These are phyloP conservation scores for Ustilago nuda DNA, from an alignment of 1,284 basidiomycete genomes.

Conservation along the genomic window DNA sequence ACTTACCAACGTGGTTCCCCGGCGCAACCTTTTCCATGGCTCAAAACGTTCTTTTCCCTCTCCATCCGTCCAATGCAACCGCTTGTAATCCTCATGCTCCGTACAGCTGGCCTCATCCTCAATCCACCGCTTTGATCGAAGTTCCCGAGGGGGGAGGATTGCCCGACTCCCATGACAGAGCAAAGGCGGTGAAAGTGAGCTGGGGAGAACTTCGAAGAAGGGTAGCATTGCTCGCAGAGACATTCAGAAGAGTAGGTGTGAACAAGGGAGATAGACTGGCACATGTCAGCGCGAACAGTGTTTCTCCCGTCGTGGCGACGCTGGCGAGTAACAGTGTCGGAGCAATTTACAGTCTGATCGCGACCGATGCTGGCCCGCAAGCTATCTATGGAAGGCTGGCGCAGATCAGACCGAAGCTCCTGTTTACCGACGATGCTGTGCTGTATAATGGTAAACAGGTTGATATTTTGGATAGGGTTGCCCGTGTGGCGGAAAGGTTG, in stretches of 20 bases:
- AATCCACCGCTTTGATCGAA: constrained; percentile 31
- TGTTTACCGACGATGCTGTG: constrained; percentile 69
- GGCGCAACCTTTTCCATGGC: constrained; percentile 47
- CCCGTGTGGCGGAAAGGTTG: constrained; percentile 54
- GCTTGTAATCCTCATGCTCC: constrained; percentile 46
- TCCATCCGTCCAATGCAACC: constrained; percentile 49
- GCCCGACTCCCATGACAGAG: constrained; percentile 10
- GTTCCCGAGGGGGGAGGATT: constrained; percentile 49
- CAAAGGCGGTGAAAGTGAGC: constrained; percentile 24
- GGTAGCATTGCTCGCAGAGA: constrained; percentile 44
- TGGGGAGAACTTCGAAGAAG: constrained; percentile 50
- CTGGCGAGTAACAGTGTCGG: constrained; percentile 52
- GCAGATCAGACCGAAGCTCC: constrained; percentile 68
- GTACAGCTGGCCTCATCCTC: constrained; percentile 40
- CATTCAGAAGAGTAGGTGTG: constrained; percentile 37
- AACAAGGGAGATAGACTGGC: constrained; percentile 42
- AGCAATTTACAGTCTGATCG: constrained; percentile 52
- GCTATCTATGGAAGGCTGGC: constrained; percentile 55
- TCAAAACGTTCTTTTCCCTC: constrained; percentile 53
- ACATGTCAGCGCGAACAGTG: constrained; percentile 46
- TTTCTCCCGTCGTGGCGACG: constrained; percentile 32
- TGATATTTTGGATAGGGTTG: constrained; percentile 59
- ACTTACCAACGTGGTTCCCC: constrained; percentile 48
- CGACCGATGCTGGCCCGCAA: constrained; percentile 49
- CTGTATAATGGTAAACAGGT: constrained; percentile 67